phyloP scores from a whole-genome alignment of 176 grass and related monocot species.

The Juncus inflexus region DNA sequence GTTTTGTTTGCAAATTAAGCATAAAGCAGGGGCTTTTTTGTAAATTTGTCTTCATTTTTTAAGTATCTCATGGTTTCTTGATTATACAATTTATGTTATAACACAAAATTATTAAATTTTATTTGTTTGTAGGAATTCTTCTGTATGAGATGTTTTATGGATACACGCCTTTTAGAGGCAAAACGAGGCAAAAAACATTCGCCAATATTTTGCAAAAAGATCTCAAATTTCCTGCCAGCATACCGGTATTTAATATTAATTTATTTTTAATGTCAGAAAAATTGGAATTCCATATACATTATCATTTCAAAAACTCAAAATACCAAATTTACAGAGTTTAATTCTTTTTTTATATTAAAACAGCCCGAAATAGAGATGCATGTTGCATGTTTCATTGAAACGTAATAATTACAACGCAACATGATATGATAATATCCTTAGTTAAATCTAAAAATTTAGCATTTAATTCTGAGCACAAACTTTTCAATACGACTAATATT shows the following conservation, averaged over 20 bases:
- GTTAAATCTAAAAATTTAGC: too few relatives aligned
- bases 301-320: background rate
- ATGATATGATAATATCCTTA: too few relatives aligned
- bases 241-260: constrained; percentile 29
- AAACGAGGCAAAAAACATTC: constrained; percentile 88
- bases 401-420: too few relatives aligned
- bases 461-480: too few relatives aligned
- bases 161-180: constrained; percentile 88
- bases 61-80: background rate
- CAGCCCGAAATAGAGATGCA: too few relatives aligned
- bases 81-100: too few relatives aligned
- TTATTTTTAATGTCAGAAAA: too few relatives aligned
- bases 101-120: background rate
- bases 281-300: too few relatives aligned
- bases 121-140: constrained; percentile 53
- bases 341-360: too few relatives aligned
- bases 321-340: background rate
- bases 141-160: constrained; percentile 98
- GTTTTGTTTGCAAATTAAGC: too few relatives aligned
- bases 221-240: constrained; percentile 70
- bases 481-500: too few relatives aligned
- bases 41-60: background rate
- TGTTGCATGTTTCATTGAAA: too few relatives aligned
- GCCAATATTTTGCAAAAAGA: constrained; percentile 93
- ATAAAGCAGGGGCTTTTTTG: background rate